Conservation (phyloP, 2,329 filamentous ascomycete species). For the Phialemonium atrogriseum region DNA sequence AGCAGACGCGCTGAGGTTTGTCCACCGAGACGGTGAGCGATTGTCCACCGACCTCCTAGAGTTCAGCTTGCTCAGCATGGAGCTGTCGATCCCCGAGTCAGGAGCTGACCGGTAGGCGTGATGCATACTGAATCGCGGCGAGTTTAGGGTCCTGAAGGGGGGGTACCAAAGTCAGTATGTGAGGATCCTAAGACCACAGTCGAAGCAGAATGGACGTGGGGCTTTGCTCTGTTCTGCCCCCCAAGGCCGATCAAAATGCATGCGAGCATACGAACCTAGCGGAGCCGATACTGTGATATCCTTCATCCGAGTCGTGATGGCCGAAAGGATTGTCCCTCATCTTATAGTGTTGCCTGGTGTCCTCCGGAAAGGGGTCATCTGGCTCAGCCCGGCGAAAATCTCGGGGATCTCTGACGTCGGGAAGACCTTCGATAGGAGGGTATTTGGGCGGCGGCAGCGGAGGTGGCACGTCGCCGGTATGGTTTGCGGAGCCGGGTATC, state of each 20-base stretch:
- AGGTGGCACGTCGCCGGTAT: slow-evolving; percentile 30
- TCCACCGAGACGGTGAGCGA: slow-evolving; percentile 32
- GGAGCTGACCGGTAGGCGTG: slow-evolving; percentile 38
- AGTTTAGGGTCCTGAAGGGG: slow-evolving; percentile 10
- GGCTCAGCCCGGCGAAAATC: slow-evolving; percentile 18
- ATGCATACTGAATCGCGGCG: slow-evolving; percentile 33
- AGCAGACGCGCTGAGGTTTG: slow-evolving; percentile 32
- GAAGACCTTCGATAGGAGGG: slow-evolving; percentile 24
- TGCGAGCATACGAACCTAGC: slow-evolving; percentile 9
- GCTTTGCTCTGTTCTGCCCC: too few relatives aligned
- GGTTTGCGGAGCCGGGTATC: slow-evolving; percentile 29
- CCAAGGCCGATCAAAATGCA: too few relatives aligned
- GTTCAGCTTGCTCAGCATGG: slow-evolving; percentile 48
- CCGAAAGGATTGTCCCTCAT: slow-evolving; percentile 8
- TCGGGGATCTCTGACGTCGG: slow-evolving; percentile 11
- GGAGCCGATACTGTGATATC: slow-evolving; percentile 17
- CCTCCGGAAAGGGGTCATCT: slow-evolving; percentile 17
- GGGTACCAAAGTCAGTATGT: too few relatives aligned
- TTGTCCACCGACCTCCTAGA: slow-evolving; percentile 35
- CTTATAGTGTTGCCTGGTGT: slow-evolving; percentile 33
- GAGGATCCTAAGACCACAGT: too few relatives aligned
- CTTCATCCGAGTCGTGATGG: slow-evolving; percentile 14
- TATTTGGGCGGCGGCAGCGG: slow-evolving; percentile 37
- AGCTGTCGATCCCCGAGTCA: slow-evolving; percentile 36
- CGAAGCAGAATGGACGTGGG: not conserved